Conservation (phyloP, 805 yeast species). For the Sugiyamaella chiloensis region DNA sequence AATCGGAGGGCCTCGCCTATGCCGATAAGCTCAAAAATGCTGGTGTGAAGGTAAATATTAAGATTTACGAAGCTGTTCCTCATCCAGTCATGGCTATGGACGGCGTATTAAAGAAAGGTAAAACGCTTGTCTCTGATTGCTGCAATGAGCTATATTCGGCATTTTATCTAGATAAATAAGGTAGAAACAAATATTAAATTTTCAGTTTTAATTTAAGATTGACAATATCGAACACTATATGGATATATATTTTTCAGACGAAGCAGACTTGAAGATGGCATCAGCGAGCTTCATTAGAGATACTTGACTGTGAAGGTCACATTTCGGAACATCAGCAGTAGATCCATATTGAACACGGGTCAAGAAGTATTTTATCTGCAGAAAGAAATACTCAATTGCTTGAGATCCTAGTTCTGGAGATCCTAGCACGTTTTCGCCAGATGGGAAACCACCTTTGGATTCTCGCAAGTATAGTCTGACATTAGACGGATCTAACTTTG, state of each 20-base stretch:
- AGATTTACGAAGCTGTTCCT: slow-evolving; percentile 41
- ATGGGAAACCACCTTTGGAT: slow-evolving; percentile 1
- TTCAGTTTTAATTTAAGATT: too few species aligned
- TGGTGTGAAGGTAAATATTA: slow-evolving; percentile 28
- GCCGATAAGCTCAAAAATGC: slow-evolving; percentile 37
- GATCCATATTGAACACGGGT: neutral
- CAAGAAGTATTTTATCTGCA: neutral
- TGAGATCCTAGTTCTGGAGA: neutral
- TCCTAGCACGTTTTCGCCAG: neutral
- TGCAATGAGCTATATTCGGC: slow-evolving; percentile 7
- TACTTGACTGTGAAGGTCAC: neutral
- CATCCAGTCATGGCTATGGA: slow-evolving; percentile 49
- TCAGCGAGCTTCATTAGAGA: neutral
- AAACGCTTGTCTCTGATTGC: slow-evolving; percentile 5
- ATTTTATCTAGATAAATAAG: too few species aligned
- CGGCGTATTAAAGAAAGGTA: slow-evolving; percentile 28
- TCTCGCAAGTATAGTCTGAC: slow-evolving; percentile 9
- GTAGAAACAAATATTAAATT: too few species aligned
- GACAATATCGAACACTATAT: too few species aligned
- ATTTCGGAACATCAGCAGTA: neutral
- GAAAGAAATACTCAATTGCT: neutral
- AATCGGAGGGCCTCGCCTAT: slow-evolving; percentile 44
- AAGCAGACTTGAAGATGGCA: neutral
- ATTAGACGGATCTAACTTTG: slow-evolving; percentile 8
- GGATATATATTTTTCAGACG: neutral